Base-by-base conservation (phyloP, 2,329 filamentous ascomycete species). In the Xylaria hypoxylon region DNA sequence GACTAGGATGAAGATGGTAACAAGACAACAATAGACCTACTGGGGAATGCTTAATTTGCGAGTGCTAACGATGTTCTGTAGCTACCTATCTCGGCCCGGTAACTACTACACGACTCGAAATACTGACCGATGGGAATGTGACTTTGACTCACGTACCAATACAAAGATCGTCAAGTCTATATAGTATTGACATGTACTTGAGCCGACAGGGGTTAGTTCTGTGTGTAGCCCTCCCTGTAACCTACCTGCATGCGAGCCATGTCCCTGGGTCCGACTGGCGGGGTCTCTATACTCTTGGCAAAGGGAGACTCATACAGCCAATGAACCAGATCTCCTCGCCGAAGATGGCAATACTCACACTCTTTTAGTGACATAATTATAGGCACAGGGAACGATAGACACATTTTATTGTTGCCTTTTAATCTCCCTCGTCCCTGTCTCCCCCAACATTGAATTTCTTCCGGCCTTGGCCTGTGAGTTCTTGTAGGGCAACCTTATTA, bases 381-480 rank as follows among this genome's bases (percentile, higher is more conserved):
- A 70, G 68, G 70, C 68, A 65, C 45, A 67, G 62, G 68, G 51
- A 62, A 69, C 69, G 69, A 75, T 72, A 73, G 71, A 74, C 71
- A 75, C 71, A 70, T 67, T 71, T 67, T 68, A 70, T 71, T 70
- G 70, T 63, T 70, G 74, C 62, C 78, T 75, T 45, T 66, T 53
- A 65, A 40, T 84, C 80, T 72, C 88, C 87, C 71, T 79, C 80
- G 70, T 88, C 89, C 73, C 87, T 86, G 67, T 92, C 87, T 76
- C 92, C 89, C 79, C 84, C 91, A 82, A 97, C 90, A 82, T 90
- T 94, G 83, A 98, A 94, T 85, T 93, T 97, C 81, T 91, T 94
- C 76, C 94, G 89, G 74, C 92, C 87, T 74, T 91, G 87, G 74
- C 92, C 92, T 70, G 92, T 95, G 77, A 98, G 90, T 79, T 93